Evolutionary conservation across 1,284 basidiomycete genomes (phyloP).

Genomic region (Vanrija sp.): DNA sequence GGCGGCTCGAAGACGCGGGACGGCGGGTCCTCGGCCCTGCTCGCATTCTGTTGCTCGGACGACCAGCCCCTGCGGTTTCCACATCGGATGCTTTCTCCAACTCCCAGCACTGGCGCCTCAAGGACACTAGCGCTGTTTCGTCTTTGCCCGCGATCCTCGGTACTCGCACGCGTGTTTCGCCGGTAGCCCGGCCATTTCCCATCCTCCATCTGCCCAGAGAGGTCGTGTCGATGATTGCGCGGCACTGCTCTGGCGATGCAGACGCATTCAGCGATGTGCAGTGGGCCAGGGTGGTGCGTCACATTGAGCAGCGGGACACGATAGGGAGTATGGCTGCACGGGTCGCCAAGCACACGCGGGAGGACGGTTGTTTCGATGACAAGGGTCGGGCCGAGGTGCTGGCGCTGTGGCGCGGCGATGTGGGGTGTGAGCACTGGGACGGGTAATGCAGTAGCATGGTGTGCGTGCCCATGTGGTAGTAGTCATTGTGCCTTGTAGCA

Average conservation of each 20-base stretch:
- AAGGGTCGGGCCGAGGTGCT: conserved; percentile 16
- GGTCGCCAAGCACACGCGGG: conserved; percentile 12
- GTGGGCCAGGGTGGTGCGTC: conserved; percentile 26
- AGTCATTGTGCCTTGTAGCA: too few species aligned
- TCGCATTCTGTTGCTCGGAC: too few species aligned
- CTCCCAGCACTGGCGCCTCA: too few species aligned
- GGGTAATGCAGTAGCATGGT: too few species aligned
- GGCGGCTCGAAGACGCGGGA: too few species aligned
- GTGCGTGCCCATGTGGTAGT: too few species aligned
- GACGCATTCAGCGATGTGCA: conserved; percentile 36
- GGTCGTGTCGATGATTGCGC: conserved; percentile 32
- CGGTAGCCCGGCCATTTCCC: conserved; percentile 15
- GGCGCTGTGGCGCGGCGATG: conserved; percentile 31
- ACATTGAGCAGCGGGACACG: conserved; percentile 23
- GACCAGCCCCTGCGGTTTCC: too few species aligned
- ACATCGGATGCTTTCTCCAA: too few species aligned
- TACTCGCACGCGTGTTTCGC: too few species aligned
- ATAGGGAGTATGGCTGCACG: conserved; percentile 9
- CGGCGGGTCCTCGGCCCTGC: too few species aligned
- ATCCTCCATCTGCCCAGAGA: conserved; percentile 40
- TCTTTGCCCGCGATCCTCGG: too few species aligned
- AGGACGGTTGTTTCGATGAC: conserved; percentile 12
- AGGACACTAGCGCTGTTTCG: too few species aligned
- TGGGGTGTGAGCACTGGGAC: conserved; percentile 40
- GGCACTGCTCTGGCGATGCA: conserved; percentile 30